Conservation (phyloP, 2,329 filamentous ascomycete genomes). For the Fusarium sp. region DNA sequence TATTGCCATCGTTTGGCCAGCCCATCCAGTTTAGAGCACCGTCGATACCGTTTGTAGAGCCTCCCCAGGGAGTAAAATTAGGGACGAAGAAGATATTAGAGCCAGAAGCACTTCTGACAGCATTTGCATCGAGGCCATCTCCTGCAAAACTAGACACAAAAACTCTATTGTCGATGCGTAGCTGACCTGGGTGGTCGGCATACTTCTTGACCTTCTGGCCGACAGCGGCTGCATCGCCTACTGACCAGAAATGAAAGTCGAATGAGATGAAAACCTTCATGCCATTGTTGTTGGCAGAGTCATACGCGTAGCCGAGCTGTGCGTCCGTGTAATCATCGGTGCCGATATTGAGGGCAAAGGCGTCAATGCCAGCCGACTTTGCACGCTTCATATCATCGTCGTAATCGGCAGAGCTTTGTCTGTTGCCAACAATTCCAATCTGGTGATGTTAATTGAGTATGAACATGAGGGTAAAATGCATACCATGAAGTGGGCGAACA, state of each 20-base stretch:
- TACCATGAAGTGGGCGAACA: constrained; percentile 37
- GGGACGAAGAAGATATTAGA: constrained; percentile 59
- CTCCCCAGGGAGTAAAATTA: constrained; percentile 58
- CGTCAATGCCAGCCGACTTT: constrained; percentile 57
- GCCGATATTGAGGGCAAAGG: constrained; percentile 63
- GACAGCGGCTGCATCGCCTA: constrained; percentile 50
- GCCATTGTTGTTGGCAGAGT: constrained; percentile 57
- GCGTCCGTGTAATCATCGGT: constrained; percentile 55
- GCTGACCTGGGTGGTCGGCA: constrained; percentile 55
- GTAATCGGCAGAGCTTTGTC: constrained; percentile 55
- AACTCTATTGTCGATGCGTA: constrained; percentile 59
- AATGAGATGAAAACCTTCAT: constrained; percentile 69
- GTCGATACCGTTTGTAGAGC: constrained; percentile 54
- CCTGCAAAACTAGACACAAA: constrained; percentile 66
- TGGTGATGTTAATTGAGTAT: constrained; percentile 17
- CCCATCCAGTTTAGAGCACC: constrained; percentile 59
- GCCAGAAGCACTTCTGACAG: constrained; percentile 55
- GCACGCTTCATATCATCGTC: constrained; percentile 59
- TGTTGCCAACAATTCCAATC: constrained; percentile 58
- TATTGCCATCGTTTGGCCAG: constrained; percentile 58
- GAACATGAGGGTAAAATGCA: accelerated
- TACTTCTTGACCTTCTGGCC: constrained; percentile 60
- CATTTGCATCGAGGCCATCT: constrained; percentile 56
- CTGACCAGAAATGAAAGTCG: constrained; percentile 62
- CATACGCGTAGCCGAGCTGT: constrained; percentile 61